phyloP scores from a whole-genome alignment of 495 filamentous ascomycete genomes.

The Sphaerosporella brunnea region DNA sequence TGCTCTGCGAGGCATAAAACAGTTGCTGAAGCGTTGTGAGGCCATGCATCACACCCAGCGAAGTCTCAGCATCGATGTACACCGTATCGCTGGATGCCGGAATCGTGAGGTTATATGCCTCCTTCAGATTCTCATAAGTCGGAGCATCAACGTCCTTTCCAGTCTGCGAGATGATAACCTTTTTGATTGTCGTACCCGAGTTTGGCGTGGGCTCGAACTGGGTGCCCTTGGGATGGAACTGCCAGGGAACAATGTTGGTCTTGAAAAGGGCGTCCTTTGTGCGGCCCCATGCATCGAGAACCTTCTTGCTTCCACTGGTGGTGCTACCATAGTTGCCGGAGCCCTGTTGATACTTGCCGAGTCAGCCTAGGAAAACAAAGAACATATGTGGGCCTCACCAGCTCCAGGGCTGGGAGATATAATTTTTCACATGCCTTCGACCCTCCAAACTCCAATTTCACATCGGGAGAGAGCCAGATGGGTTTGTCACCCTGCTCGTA shows the following conservation, averaged over 20 bases:
- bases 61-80: slow-evolving; percentile 42
- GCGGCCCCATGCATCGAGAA: slow-evolving; percentile 26
- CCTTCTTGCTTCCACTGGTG: neutral
- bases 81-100: slow-evolving; percentile 28
- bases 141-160: slow-evolving; percentile 35
- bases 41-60: slow-evolving; percentile 46
- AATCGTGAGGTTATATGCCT: slow-evolving; percentile 51
- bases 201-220: slow-evolving; percentile 41
- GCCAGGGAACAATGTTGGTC: slow-evolving; percentile 56
- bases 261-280: slow-evolving; percentile 38
- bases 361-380: neutral
- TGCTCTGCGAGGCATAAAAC: slow-evolving; percentile 45
- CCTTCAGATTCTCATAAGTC: slow-evolving; percentile 48
- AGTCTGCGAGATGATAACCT: slow-evolving; percentile 42
- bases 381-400: neutral
- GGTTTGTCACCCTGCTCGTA: slow-evolving; percentile 1
- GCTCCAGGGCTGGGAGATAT: neutral
- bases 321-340: too few species aligned
- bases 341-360: neutral
- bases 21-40: slow-evolving; percentile 57
- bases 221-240: slow-evolving; percentile 42
- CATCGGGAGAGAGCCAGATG: slow-evolving; percentile 2
- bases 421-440: neutral
- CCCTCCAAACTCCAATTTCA: neutral
- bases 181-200: slow-evolving; percentile 33